phyloP scores from a whole-genome alignment of 2,329 filamentous ascomycete genomes.

The Septoria linicola region DNA sequence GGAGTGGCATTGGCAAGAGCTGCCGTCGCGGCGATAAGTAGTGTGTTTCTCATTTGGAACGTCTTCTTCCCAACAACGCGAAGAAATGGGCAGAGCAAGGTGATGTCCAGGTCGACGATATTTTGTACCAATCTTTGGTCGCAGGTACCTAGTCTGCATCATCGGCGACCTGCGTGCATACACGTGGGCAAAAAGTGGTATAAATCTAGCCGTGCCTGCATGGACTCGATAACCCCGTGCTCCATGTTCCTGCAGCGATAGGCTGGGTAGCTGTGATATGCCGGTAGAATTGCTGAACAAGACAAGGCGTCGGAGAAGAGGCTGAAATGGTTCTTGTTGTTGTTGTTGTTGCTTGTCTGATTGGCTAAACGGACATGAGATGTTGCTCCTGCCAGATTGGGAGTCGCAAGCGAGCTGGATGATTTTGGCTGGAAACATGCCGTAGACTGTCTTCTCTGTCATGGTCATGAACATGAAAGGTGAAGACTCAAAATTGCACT shows the following conservation, averaged over 20 bases:
- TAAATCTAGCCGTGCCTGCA: slow-evolving; percentile 15
- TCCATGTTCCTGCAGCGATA: slow-evolving; percentile 27
- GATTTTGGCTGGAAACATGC: no score
- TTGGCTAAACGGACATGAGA: slow-evolving; percentile 1
- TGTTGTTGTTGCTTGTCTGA: not conserved
- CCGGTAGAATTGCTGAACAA: slow-evolving; percentile 10
- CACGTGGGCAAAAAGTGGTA: not conserved
- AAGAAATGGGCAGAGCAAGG: not conserved
- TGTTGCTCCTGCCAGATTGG: no score
- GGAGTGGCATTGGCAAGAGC: slow-evolving; percentile 39
- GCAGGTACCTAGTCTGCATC: slow-evolving; percentile 28
- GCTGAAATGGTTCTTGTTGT: slow-evolving; percentile 3
- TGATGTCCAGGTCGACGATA: not conserved
- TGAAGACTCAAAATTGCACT: no score
- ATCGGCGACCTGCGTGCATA: slow-evolving; percentile 31
- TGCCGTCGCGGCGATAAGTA: slow-evolving; percentile 18
- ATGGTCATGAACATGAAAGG: no score
- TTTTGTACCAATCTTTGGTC: not conserved
- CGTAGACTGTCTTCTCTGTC: no score
- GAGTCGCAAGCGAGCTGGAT: no score
- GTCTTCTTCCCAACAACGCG: not conserved
- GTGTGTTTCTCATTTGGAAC: slow-evolving; percentile 24
- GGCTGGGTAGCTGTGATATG: slow-evolving; percentile 14
- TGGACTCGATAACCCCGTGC: slow-evolving; percentile 23
- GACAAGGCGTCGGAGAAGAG: slow-evolving; percentile 6